These are phyloP conservation scores for Hypoxylon cercidicola DNA, from an alignment of 495 filamentous ascomycete genomes.

Conservation along the genomic window DNA sequence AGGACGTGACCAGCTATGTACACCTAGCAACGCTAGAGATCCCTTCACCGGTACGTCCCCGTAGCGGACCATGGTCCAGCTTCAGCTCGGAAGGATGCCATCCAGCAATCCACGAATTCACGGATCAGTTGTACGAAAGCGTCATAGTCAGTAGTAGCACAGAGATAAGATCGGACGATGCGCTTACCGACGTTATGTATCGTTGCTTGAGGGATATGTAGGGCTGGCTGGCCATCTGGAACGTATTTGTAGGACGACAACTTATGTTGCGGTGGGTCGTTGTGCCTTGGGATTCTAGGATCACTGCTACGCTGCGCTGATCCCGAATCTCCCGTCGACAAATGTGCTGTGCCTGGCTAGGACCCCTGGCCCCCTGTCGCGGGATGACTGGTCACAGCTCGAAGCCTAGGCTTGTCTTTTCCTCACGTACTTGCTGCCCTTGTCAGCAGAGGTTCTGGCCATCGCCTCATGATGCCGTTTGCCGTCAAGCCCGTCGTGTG, in stretches of 20 bases:
- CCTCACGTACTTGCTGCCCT: not conserved
- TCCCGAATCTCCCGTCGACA: constrained; percentile 29
- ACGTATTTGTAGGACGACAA: constrained; percentile 36
- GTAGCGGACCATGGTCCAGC: constrained; percentile 8
- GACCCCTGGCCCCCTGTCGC: constrained; percentile 6
- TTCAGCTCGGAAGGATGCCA: constrained; percentile 7
- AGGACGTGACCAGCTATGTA: constrained; percentile 1
- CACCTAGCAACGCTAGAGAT: constrained; percentile 3
- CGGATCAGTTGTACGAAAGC: constrained; percentile 10
- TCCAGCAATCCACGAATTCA: constrained; percentile 11
- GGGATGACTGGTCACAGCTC: not conserved
- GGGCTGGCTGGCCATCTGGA: constrained; percentile 19
- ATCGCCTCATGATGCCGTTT: no score
- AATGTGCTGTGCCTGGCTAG: constrained; percentile 13
- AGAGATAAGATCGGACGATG: constrained; percentile 27
- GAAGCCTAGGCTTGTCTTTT: constrained; percentile 30
- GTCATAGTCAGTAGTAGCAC: constrained; percentile 15
- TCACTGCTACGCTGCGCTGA: constrained; percentile 29
- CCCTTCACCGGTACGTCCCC: constrained; percentile 6
- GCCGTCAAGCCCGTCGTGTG: constrained; percentile 16
- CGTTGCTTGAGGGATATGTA: constrained; percentile 17
- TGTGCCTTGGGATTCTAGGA: constrained; percentile 14
- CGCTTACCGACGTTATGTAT: constrained; percentile 1
- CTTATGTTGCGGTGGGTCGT: constrained; percentile 18
- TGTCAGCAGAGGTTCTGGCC: no score